Evolutionary conservation across 2,329 filamentous ascomycete genomes (phyloP), one percentile per base, ranked within the genome.

Genomic region (Mariannaea sp.): DNA sequence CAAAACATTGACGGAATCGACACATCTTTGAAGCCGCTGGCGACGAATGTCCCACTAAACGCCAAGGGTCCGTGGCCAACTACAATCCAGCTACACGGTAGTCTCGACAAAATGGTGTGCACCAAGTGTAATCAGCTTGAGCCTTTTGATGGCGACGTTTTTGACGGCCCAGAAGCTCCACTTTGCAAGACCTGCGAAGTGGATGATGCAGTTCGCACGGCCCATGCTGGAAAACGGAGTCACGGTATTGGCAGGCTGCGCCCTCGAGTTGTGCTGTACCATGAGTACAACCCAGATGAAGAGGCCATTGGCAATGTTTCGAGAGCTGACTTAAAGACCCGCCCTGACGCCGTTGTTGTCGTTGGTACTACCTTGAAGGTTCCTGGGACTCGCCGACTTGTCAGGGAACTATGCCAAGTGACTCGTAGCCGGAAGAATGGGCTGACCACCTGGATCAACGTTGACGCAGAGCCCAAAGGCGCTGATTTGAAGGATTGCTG

Each of bases 1-100:
- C 94, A 99, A 69, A 99, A 99, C 64, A 93, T 99, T 27, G 94
- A 99, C 74, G 91, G 92, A 53, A 89, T 99, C 60, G 94, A 99
- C 65, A 94, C 90, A 0, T 83, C 85, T 7, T 81, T 99, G 71
- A 77, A 85, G 40, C 92, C 93, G 3, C 77, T 99, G 7, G 80
- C 82, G 20, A 97, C 94, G 0, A 81, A 82, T 45, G 86, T 96
- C 1, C 94, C 94, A 1, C 79, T 99, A 10, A 87, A 87, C 56
- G 61, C 83, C 60, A 96, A 94, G 69, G 92, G 86, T 1, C 92
- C 92, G 13, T 99, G 94, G 94, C 94, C 94, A 3, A 86, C 85
- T 60, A 96, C 94, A 1, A 85, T 99, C 56, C 94, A 97, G 71
- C 81, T 99, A 7, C 94, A 99, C 65, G 94, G 94, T 30, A 92